Percentiles rank a stretch among this genome's conserved stretches.
phyloP scores from a whole-genome alignment of 2,329 filamentous ascomycete genomes.

The Neoscytalidium dimidiatum region DNA sequence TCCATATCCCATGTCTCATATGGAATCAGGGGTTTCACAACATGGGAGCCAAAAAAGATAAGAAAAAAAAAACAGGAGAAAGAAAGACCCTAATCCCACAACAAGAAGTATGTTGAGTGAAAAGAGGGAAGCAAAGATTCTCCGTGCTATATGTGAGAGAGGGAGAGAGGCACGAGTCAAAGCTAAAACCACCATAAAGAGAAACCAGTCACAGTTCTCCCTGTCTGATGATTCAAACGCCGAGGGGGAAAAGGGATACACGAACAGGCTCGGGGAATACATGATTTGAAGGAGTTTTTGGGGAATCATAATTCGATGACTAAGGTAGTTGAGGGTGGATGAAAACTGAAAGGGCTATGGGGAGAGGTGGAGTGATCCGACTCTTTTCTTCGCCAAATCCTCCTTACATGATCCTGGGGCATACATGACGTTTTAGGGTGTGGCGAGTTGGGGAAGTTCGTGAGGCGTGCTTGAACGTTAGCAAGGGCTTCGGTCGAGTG shows the following conservation, averaged over 20 bases:
- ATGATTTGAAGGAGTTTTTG: conserved; percentile 4
- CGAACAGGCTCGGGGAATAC: not conserved
- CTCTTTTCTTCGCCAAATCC: conserved; percentile 16
- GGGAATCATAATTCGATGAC: conserved; percentile 17
- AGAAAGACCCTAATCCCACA: not conserved
- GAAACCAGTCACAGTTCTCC: not conserved
- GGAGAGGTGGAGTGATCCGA: conserved; percentile 15
- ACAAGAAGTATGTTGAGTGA: conserved; percentile 13
- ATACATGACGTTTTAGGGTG: conserved; percentile 23
- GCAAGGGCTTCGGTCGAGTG: conserved; percentile 14
- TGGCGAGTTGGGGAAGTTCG: conserved; percentile 14
- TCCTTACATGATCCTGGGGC: conserved; percentile 25
- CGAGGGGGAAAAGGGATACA: conserved; percentile 4
- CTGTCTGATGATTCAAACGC: conserved; percentile 3
- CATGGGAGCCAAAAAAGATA: too few species aligned
- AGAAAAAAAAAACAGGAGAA: too few species aligned
- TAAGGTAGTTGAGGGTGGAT: not conserved
- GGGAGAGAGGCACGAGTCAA: not conserved
- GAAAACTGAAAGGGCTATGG: conserved; percentile 7
- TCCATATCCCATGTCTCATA: too few species aligned
- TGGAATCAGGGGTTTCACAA: too few species aligned
- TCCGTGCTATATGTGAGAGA: not conserved
- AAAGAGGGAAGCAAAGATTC: conserved; percentile 7
- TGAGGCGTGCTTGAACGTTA: conserved; percentile 17
- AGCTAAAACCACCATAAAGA: not conserved